phyloP scores from a whole-genome alignment of 2,329 filamentous ascomycete genomes.

The Diaporthe vaccinii region DNA sequence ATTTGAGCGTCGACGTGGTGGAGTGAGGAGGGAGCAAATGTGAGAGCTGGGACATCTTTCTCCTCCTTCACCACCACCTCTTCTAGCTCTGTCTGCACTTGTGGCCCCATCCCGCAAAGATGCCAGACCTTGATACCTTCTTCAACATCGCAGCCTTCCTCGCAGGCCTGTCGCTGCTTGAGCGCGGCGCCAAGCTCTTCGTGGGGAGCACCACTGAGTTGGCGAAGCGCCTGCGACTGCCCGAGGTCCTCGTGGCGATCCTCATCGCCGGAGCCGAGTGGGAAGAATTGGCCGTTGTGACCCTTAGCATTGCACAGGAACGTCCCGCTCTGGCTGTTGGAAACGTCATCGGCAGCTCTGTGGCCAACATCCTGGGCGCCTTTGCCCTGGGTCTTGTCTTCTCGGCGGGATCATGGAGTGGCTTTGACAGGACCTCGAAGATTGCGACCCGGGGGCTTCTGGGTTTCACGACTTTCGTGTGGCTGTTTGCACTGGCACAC shows the following conservation, averaged over 20 bases:
- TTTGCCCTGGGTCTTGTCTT: constrained; percentile 66
- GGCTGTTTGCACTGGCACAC: constrained; percentile 52
- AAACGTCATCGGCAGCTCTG: constrained; percentile 67
- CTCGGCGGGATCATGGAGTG: constrained; percentile 43
- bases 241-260: constrained; percentile 62
- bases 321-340: constrained; percentile 63
- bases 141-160: constrained; percentile 60
- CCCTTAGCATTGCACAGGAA: constrained; percentile 60
- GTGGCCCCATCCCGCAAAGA: neutral
- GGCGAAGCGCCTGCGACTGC: constrained; percentile 58
- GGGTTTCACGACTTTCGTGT: constrained; percentile 55
- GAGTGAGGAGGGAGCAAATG: neutral
- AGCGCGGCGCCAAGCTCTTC: constrained; percentile 66
- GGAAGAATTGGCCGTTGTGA: constrained; percentile 67
- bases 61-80: neutral
- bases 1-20: constrained; percentile 17
- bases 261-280: constrained; percentile 68
- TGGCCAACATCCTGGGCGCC: constrained; percentile 69
- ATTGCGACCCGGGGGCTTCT: constrained; percentile 60
- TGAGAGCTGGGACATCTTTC: constrained; percentile 5
- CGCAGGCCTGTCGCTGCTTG: constrained; percentile 61
- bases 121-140: constrained; percentile 35
- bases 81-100: neutral
- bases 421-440: constrained; percentile 63
- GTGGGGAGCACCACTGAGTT: constrained; percentile 64